A percentile compares a stretch with the other conserved stretches of the same genome.
Evolutionary conservation across 176 grass and related monocot genomes (phyloP).

Genomic region (Pontederia paniculata): DNA sequence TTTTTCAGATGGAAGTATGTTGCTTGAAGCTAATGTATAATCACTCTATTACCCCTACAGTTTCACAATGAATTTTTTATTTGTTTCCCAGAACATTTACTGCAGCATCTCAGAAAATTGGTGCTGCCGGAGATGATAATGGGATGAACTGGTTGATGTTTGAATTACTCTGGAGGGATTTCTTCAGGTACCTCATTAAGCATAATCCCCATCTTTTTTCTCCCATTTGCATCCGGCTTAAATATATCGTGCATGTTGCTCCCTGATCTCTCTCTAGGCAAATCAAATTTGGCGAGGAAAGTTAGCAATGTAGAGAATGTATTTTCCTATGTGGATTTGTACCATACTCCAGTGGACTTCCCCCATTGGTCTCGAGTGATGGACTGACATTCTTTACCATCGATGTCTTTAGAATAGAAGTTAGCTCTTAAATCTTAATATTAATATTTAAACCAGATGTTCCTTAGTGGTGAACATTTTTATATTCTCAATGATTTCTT

Average conservation of each 20-base stretch:
- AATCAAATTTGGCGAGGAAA: no score
- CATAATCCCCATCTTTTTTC: background rate
- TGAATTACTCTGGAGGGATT: constrained; percentile 98
- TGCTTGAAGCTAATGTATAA: background rate
- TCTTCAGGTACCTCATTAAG: constrained; percentile 61
- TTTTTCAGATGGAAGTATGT: no score
- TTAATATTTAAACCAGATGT: background rate
- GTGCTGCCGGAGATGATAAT: constrained; percentile 33
- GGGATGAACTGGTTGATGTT: constrained; percentile 97
- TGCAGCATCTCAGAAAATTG: constrained; percentile 30
- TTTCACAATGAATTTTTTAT: background rate
- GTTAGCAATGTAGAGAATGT: no score
- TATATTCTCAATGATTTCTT: constrained; percentile 22
- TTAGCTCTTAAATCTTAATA: no score
- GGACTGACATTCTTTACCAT: no score
- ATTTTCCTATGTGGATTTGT: no score
- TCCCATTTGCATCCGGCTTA: background rate
- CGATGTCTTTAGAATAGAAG: no score
- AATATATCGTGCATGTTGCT: background rate
- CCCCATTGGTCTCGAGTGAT: no score
- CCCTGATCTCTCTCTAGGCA: background rate
- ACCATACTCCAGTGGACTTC: no score
- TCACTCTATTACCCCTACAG: background rate
- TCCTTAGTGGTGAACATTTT: constrained; percentile 1
- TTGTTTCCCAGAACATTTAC: constrained; percentile 44